Evolutionary conservation across 169 alveolate species (phyloP), one percentile per base, ranked within the genome.

Genomic region (Perkinsus chesapeaki): DNA sequence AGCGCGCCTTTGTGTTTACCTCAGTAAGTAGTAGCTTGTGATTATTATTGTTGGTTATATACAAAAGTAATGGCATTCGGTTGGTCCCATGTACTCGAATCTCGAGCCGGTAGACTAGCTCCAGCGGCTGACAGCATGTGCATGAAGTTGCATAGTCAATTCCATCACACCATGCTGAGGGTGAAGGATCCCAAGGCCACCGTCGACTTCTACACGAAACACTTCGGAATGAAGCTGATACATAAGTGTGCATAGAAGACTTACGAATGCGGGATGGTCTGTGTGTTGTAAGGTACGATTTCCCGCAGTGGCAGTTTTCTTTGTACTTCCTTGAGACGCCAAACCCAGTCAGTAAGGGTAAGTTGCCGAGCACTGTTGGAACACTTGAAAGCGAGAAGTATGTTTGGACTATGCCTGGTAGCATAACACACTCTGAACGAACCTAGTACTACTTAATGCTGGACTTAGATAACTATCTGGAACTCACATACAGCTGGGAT

Each of bases 121-220:
- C 82, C 82, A 20, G 27, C 82, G 82, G 82, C 82, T 0, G 82
- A 7, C 37, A 60, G 82, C 82, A 60, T 60, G 82, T 60, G 82
- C 82, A 27, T 20, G 82, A 60, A 60, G 93, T 92, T 39, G 37
- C 72, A 34, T 90, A 94, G 39, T 93, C 95, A 95, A 16, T 60
- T 60, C 82, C 97, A 96, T 92, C 97, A 96, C 94, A 95, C 96
- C 38, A 96, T 96, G 98, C 92, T 96, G 91, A 95, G 98, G 82
- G 96, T 96, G 60, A 95, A 96, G 94, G 95, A 96, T 91, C 97
- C 97, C 5, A 94, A 93, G 93, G 96, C 73, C 72, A 93, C 98
- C 39, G 94, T 96, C 20, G 96, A 94, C 39, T 96, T 95, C 92
- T 96, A 96, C 93, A 96, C 93, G 92, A 72, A 95, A 39, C 92